Percentiles rank a stretch among this genome's conserved stretches.
Conservation (phyloP, 129 eudicot genomes). For the Chrysanthemum lavandulifolium region DNA sequence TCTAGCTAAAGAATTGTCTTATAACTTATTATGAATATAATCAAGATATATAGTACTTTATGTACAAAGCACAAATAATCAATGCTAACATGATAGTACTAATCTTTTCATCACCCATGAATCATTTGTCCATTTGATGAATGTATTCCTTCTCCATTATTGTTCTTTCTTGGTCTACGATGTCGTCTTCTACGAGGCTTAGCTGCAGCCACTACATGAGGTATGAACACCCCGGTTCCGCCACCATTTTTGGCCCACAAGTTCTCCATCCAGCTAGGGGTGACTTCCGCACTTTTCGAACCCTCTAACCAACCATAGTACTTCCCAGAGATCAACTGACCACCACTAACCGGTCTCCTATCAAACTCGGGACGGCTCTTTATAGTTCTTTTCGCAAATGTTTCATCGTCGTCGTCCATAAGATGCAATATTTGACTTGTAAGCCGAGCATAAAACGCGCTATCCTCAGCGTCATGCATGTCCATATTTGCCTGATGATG, state of each 20-base stretch:
- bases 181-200: conserved; percentile 38
- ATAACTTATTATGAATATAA: neutral
- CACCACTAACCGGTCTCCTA: neutral
- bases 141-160: conserved; percentile 13
- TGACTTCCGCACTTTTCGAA: conserved; percentile 36
- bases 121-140: conserved; percentile 21
- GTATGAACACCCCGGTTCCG: conserved; percentile 90
- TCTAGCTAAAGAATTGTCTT: conserved; percentile 8
- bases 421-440: conserved; percentile 54
- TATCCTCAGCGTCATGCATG: conserved; percentile 33
- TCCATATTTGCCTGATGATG: conserved; percentile 15
- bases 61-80: neutral
- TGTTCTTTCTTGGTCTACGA: conserved; percentile 27
- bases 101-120: conserved; percentile 22
- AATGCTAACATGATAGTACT: neutral
- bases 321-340: neutral
- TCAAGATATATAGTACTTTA: neutral
- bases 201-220: conserved; percentile 30
- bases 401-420: conserved; percentile 47
- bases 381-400: neutral
- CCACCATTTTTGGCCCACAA: conserved; percentile 51
- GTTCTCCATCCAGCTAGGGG: conserved; percentile 55
- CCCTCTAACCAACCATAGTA: conserved; percentile 42
- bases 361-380: conserved; percentile 3
- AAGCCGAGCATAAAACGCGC: conserved; percentile 50